phyloP scores from a whole-genome alignment of 2,329 filamentous ascomycete genomes.

The Arachnomyces sp. region DNA sequence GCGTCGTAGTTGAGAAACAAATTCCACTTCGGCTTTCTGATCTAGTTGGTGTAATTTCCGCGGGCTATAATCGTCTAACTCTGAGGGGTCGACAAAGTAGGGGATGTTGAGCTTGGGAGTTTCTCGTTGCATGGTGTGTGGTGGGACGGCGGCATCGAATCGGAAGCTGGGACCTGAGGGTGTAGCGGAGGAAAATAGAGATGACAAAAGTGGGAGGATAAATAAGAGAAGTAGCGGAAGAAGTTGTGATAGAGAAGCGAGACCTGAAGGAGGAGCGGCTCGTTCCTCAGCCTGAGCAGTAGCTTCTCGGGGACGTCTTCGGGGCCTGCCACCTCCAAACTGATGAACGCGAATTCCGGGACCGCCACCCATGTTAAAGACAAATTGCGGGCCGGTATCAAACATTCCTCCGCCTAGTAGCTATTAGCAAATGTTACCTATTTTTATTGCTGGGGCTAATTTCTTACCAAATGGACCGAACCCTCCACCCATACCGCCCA shows the following conservation, averaged over 20 bases:
- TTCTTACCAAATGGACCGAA: conserved; percentile 47
- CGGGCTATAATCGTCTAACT: conserved; percentile 61
- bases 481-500: conserved; percentile 53
- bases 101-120: conserved; percentile 64
- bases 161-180: conserved; percentile 60
- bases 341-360: conserved; percentile 91
- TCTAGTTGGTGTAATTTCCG: conserved; percentile 69
- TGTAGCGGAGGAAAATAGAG: conserved; percentile 57
- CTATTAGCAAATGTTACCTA: conserved; percentile 7
- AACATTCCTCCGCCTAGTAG: conserved; percentile 49
- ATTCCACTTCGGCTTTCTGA: conserved; percentile 63
- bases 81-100: conserved; percentile 76
- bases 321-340: conserved; percentile 73
- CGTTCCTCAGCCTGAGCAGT: conserved; percentile 47
- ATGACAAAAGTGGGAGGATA: conserved; percentile 72
- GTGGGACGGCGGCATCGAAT: conserved; percentile 62
- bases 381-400: conserved; percentile 75
- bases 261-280: conserved; percentile 43
- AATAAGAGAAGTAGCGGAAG: conserved; percentile 86
- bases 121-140: conserved; percentile 64
- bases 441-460: conserved; percentile 12
- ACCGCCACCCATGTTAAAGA: conserved; percentile 89
- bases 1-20: conserved; percentile 57
- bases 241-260: conserved; percentile 58
- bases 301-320: conserved; percentile 63